A percentile compares a stretch with the other conserved stretches of the same genome.
Evolutionary conservation across 352 stramenopile genomes (phyloP).

Genomic region (Globisporangium cystogenes): DNA sequence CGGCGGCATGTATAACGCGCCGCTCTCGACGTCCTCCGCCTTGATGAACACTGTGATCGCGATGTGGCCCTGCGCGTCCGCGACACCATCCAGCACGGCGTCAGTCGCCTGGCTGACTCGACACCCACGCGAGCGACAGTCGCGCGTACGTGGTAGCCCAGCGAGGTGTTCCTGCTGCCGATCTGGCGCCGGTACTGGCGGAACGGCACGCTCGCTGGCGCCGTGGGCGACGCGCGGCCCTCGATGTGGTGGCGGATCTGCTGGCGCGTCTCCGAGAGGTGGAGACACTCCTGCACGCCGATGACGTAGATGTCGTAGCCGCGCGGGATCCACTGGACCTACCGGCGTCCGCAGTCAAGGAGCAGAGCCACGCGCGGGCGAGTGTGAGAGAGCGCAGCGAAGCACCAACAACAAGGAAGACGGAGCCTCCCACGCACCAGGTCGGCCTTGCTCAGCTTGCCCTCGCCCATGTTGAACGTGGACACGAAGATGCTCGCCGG

Average conservation of each 20-base stretch:
- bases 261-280: slow-evolving; percentile 55
- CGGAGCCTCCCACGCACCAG: slow-evolving; percentile 19
- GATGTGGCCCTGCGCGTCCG: slow-evolving; percentile 58
- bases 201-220: slow-evolving; percentile 24
- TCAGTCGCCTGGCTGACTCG: too few relatives aligned
- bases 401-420: too few relatives aligned
- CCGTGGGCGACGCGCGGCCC: slow-evolving; percentile 18
- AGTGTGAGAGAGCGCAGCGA: too few relatives aligned
- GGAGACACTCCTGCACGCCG: slow-evolving; percentile 88
- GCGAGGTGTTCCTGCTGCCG: slow-evolving; percentile 67
- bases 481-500: slow-evolving; percentile 71
- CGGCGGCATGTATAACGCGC: slow-evolving; percentile 79
- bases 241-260: slow-evolving; percentile 64
- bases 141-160: slow-evolving; percentile 69
- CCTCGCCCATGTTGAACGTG: slow-evolving; percentile 85
- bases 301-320: slow-evolving; percentile 88
- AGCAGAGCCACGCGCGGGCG: too few relatives aligned
- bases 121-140: too few relatives aligned
- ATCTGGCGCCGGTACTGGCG: slow-evolving; percentile 76
- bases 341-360: too few relatives aligned
- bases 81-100: background rate
- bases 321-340: slow-evolving; percentile 80
- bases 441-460: slow-evolving; percentile 40
- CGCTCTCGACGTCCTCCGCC: slow-evolving; percentile 51
- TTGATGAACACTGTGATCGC: slow-evolving; percentile 82